phyloP scores from a whole-genome alignment of 148 eudicot species.

The Mesembryanthemum crystallinum region DNA sequence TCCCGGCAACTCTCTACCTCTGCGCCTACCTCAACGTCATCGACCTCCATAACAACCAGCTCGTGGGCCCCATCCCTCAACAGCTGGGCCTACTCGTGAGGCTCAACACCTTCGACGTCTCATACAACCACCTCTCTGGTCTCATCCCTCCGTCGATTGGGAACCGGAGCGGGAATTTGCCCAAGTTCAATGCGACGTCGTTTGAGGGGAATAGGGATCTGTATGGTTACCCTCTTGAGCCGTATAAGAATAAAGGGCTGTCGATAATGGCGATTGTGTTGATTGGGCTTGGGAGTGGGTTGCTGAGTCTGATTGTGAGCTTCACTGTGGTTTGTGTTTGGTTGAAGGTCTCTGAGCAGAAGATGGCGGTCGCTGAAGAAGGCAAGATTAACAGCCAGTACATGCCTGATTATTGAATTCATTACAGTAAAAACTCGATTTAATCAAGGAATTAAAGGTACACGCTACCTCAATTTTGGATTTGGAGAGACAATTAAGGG shows the following conservation, averaged over 20 bases:
- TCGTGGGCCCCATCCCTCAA: slow-evolving; percentile 45
- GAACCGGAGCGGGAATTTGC: slow-evolving; percentile 40
- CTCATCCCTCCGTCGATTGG: slow-evolving; percentile 49
- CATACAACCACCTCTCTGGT: slow-evolving; percentile 43
- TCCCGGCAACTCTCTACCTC: slow-evolving; percentile 41
- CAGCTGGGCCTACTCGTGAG: slow-evolving; percentile 43
- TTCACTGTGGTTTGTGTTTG: slow-evolving; percentile 66
- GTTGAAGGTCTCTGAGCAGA: slow-evolving; percentile 58
- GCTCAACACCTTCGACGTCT: slow-evolving; percentile 45
- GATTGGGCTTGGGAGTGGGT: slow-evolving; percentile 73
- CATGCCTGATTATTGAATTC: slow-evolving; percentile 60
- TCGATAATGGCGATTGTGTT: slow-evolving; percentile 60
- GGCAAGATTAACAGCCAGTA: slow-evolving; percentile 53
- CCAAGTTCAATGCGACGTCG: slow-evolving; percentile 54
- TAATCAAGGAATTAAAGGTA: neutral
- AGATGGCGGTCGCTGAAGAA: slow-evolving; percentile 40
- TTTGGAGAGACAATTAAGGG: neutral
- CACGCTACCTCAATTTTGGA: neutral
- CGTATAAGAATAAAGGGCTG: slow-evolving; percentile 44
- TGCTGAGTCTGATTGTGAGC: slow-evolving; percentile 61
- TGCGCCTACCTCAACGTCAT: slow-evolving; percentile 64
- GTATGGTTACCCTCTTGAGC: slow-evolving; percentile 58
- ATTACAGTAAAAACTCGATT: neutral
- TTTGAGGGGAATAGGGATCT: slow-evolving; percentile 59
- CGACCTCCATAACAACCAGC: slow-evolving; percentile 42